Conservation (phyloP, 2,329 filamentous ascomycete species). For the Aureobasidium leucospermi region DNA sequence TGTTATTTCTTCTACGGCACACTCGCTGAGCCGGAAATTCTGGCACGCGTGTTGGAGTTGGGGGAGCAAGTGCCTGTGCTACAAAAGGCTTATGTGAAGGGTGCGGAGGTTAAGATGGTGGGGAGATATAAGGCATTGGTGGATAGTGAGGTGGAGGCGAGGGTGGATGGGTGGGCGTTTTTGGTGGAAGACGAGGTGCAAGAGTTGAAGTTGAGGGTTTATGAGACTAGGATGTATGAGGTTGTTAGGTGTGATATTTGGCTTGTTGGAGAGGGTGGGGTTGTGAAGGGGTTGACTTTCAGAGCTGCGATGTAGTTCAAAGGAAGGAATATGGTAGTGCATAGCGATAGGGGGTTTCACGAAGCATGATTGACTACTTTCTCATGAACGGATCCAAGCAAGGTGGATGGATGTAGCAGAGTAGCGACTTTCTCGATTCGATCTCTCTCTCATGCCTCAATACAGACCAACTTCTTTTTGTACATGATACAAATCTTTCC, state of each 20-base stretch:
- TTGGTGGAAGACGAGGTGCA: slow-evolving; percentile 14
- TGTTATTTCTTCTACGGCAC: background rate
- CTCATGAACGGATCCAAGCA: too few relatives aligned
- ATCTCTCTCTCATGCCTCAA: background rate
- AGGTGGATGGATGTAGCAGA: background rate
- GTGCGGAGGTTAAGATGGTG: background rate
- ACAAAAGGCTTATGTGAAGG: background rate
- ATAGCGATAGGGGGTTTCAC: too few relatives aligned
- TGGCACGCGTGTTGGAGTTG: background rate
- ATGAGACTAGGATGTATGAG: slow-evolving; percentile 35
- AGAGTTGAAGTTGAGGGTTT: slow-evolving; percentile 29
- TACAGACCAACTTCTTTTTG: background rate
- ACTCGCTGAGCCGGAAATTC: background rate
- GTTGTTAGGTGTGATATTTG: slow-evolving; percentile 32
- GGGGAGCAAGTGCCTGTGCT: background rate
- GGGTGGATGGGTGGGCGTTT: background rate
- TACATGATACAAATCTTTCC: background rate
- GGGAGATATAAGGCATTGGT: background rate
- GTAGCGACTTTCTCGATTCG: background rate
- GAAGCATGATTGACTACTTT: too few relatives aligned
- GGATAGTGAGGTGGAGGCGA: background rate
- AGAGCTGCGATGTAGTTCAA: background rate
- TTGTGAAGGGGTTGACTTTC: background rate
- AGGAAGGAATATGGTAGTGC: too few relatives aligned
- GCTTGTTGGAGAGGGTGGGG: background rate